These are phyloP conservation scores for Sphaerostilbella broomeana DNA, from an alignment of 2,329 filamentous ascomycete genomes.

Conservation along the genomic window DNA sequence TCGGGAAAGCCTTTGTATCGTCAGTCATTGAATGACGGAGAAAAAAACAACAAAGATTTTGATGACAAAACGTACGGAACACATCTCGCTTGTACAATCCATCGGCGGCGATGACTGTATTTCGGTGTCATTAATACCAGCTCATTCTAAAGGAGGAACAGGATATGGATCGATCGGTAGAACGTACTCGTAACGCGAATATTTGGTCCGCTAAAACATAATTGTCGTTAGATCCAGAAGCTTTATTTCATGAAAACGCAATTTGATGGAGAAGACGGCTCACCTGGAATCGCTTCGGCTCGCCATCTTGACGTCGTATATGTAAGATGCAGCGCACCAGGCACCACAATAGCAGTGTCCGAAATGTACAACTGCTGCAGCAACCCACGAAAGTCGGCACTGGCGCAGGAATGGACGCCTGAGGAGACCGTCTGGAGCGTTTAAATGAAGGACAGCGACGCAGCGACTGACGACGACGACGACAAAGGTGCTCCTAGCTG, in stretches of 20 bases:
- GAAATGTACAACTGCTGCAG: not conserved
- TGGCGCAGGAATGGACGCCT: constrained; percentile 5
- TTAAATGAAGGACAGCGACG: constrained; percentile 9
- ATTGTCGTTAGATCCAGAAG: not conserved
- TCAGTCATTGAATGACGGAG: constrained; percentile 12
- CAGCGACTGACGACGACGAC: constrained; percentile 11
- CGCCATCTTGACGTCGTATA: constrained; percentile 9
- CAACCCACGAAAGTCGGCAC: not conserved
- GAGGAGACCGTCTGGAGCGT: constrained; percentile 2
- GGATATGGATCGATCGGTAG: no score
- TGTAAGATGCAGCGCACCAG: constrained; percentile 8
- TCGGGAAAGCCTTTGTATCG: constrained; percentile 77
- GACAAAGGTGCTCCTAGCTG: constrained; percentile 8
- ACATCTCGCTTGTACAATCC: constrained; percentile 99
- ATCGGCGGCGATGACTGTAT: constrained; percentile 93
- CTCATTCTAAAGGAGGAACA: no score
- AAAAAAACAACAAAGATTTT: not conserved
- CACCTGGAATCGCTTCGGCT: constrained; percentile 12
- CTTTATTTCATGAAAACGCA: not conserved
- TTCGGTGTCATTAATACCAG: no score
- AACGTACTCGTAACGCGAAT: constrained; percentile 84
- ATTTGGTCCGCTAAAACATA: constrained; percentile 62
- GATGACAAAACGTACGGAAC: constrained; percentile 66
- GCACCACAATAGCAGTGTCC: constrained; percentile 12
- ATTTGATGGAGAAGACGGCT: not conserved